A percentile compares a stretch with the other conserved stretches of the same genome.
These are phyloP conservation scores for Gynandropsis gynandra DNA, from an alignment of 345 rosid genomes.

Conservation along the genomic window DNA sequence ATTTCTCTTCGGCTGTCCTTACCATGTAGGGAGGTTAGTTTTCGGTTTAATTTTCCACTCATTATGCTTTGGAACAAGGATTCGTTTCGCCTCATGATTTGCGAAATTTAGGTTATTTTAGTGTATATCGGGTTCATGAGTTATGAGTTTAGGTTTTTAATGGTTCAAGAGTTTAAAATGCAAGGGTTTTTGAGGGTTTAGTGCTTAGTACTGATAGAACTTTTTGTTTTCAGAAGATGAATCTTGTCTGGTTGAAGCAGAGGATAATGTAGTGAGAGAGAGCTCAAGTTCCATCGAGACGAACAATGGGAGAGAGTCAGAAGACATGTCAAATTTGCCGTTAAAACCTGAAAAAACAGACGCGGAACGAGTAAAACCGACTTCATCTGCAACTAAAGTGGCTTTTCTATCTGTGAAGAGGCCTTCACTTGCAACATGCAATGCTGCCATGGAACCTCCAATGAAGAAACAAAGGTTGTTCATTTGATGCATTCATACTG, in stretches of 20 bases:
- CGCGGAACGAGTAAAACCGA: constrained; percentile 8
- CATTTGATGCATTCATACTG: no score
- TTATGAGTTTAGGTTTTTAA: constrained; percentile 15
- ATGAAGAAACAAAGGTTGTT: constrained; percentile 23
- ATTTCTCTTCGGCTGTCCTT: constrained; percentile 5
- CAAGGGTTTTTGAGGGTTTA: no score
- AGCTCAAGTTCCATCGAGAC: constrained; percentile 11
- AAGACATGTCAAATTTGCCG: constrained; percentile 13
- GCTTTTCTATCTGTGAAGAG: constrained; percentile 62
- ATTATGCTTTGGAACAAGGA: background rate
- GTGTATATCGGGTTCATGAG: no score
- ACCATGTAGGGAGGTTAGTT: constrained; percentile 6
- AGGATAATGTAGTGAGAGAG: constrained; percentile 16
- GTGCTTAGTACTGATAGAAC: constrained; percentile 1
- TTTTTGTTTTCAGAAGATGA: constrained; percentile 20
- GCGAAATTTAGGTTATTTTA: constrained; percentile 7
- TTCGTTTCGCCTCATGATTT: constrained; percentile 10
- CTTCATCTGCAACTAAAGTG: constrained; percentile 33
- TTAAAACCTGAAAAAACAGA: constrained; percentile 18
- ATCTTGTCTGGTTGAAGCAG: constrained; percentile 10
- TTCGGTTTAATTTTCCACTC: background rate
- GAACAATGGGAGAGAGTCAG: constrained; percentile 6
- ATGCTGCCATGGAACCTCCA: constrained; percentile 21
- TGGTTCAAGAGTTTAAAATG: background rate
- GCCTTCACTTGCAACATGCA: constrained; percentile 28